Base-by-base conservation (phyloP, 257 asterid species). In the Lycium ferocissimum region DNA sequence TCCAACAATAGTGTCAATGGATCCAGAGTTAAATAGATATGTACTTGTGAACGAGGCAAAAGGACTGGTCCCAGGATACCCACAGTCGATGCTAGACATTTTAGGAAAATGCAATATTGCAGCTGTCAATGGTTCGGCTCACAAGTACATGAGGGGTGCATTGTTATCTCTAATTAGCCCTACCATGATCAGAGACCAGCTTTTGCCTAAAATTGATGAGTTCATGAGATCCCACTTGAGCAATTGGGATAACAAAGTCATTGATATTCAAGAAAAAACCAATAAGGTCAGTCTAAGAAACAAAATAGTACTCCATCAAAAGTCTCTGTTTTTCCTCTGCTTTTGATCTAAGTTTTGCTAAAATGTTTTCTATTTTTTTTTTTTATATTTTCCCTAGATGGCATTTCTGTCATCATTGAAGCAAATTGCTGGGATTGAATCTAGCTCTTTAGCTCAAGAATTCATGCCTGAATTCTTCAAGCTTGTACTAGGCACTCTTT, bases 381-480 rank as follows among this genome's bases (percentile, higher is more conserved):
- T 17, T 40, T 10, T 9, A 2, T 17, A 22, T 69, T 26, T 45
- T 9, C 33, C 15, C 20, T 91, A 97, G 99, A 97, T 97, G 97
- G 99, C 99, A 18, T 94, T 97, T 86, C 83, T 92, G n/a, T 97
- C 99, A 53, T 93, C 99, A 0, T 82, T 93, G 78, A 93, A 91
- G 85, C 99, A 97, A 86, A 97, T 97, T 83, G 98, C 98, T 35
- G 94, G 97, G 85, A 83, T 83, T 22, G 98, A 97, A 92, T 93
- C 98, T 6, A 80, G 86, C 83, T 76, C 93, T 22, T 90, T 97
- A 87, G 91, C 94, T 40, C 87, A 89, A 85, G 89, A 86, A 53
- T 97, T 97, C 90, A 93, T 94, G 98, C 95, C 97, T 18, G 98
- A 94, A 78, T 97, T 97, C 90, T 97, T 94, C 65, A 97, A 93